A percentile compares a stretch with the other conserved stretches of the same genome.
Conservation (phyloP, 108 stramenopile genomes). For the Discostella stelligeroides region DNA sequence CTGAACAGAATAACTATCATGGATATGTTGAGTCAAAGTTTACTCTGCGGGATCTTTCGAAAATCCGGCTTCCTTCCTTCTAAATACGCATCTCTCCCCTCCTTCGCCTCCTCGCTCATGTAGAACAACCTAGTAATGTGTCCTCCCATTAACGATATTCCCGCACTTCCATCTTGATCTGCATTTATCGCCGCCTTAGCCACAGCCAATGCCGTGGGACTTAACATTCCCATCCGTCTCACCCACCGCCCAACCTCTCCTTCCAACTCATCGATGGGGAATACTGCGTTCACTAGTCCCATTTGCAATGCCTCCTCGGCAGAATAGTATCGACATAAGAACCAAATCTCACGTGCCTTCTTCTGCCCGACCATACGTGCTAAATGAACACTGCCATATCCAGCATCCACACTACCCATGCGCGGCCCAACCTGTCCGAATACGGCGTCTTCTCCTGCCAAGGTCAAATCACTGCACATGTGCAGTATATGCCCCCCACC, state of each 20-base stretch:
- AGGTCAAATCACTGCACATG: constrained; percentile 91
- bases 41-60: constrained; percentile 63
- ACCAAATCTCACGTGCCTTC: constrained; percentile 94
- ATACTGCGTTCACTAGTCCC: constrained; percentile 90
- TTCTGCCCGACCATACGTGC: constrained; percentile 92
- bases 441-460: constrained; percentile 81
- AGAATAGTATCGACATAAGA: constrained; percentile 82
- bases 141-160: constrained; percentile 91
- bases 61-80: constrained; percentile 84
- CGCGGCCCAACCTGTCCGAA: constrained; percentile 94
- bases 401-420: constrained; percentile 95
- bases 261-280: constrained; percentile 70
- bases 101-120: constrained; percentile 88
- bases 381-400: constrained; percentile 90
- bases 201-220: constrained; percentile 91
- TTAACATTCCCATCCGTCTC: constrained; percentile 82
- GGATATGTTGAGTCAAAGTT: constrained; percentile 45
- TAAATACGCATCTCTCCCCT: constrained; percentile 92
- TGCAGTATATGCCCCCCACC: constrained; percentile 96
- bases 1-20: too few species aligned
- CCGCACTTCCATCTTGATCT: constrained; percentile 92
- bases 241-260: constrained; percentile 90
- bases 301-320: constrained; percentile 87
- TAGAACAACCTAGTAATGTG: constrained; percentile 93
- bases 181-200: constrained; percentile 93